Evolutionary conservation across 371 early-diverging fungal genomes (phyloP), one percentile per base, ranked within the genome.

Genomic region (Smittium mucronatum): DNA sequence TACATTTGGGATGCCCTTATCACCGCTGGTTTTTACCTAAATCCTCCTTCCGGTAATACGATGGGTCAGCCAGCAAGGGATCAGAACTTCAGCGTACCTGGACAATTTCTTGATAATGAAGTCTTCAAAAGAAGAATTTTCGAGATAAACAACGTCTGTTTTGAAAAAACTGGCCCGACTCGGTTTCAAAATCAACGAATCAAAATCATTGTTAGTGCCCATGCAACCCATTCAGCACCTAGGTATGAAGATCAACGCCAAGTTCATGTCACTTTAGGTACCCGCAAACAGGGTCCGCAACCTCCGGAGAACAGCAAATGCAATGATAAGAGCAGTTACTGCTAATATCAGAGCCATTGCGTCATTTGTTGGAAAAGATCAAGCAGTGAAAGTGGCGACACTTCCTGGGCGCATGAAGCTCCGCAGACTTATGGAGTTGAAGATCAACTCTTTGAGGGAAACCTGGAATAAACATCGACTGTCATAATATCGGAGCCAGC

Each of bases 111-210:
- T n/a, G n/a, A n/a, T n/a, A n/a, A n/a, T n/a, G n/a, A n/a, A n/a
- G n/a, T n/a, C n/a, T n/a, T n/a, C n/a, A n/a, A n/a, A n/a, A n/a
- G n/a, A n/a, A n/a, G n/a, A n/a, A n/a, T n/a, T n/a, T n/a, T n/a
- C n/a, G n/a, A 72, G 72, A 58, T 57, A 17, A 17, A 76, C 74
- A 0, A 65, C 57, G 61, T 65, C 69, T n/a, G 34, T 78, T 63
- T 75, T 70, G 30, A 66, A 72, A 11, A 76, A 78, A 26, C 58
- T 78, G 34, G n/a, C n/a, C n/a, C n/a, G n/a, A n/a, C n/a, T n/a
- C n/a, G n/a, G n/a, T n/a, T n/a, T n/a, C n/a, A n/a, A n/a, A n/a
- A n/a, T n/a, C n/a, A n/a, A n/a, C n/a, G n/a, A n/a, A n/a, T n/a
- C n/a, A n/a, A n/a, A n/a, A n/a, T n/a, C n/a, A n/a, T n/a, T n/a